Base-by-base conservation (phyloP, 2,329 filamentous ascomycete genomes). In the Aureobasidium vineae region DNA sequence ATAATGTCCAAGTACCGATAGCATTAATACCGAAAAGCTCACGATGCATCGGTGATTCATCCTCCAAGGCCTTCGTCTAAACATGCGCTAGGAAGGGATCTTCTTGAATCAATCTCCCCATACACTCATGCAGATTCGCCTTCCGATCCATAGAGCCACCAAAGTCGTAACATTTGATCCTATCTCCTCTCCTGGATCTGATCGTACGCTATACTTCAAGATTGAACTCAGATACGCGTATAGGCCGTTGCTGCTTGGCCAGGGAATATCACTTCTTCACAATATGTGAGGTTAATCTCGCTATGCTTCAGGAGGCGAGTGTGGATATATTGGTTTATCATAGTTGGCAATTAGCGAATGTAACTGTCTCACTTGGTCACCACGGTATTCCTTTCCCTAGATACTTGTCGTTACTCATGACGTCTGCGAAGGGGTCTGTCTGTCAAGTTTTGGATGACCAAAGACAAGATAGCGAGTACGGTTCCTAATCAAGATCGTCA, bases 21-120 rank as follows among this genome's bases (percentile, higher is more conserved):
- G 21, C 31, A 19, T 26, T 15, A n/a, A 38, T 28, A 43, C 57
- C 43, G 28, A 38, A 16, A 26, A 19, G 10, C n/a, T n/a, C 26
- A 52, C 59, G 59, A 63, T 63, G 59, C 45, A 63, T 63, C 59
- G 59, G 47, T 63, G 59, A 63, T 63, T 43, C 31, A n/a, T 26
- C 31, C n/a, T 31, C 19, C 45, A 26, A 45, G 33, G 40, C 10
- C 26, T 59, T 47, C 28, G n/a, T 11, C 21, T 36, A 8, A 57
- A 5, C 40, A 57, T 19, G 26, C 54, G 19, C 33, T n/a, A 59
- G 28, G 41, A 36, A 49, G 57, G 28, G 57, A 61, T 61, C 57
- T 61, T 61, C 43, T 38, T 38, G 31, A 15, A 33, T 38, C 40
- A 59, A 47, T 61, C 41, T 61, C 57, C 38, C 28, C n/a, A 61